Percentiles rank a stretch among this genome's conserved stretches.
These are phyloP conservation scores for Orbilia ellipsospora DNA, from an alignment of 2,329 filamentous ascomycete genomes.

Conservation along the genomic window DNA sequence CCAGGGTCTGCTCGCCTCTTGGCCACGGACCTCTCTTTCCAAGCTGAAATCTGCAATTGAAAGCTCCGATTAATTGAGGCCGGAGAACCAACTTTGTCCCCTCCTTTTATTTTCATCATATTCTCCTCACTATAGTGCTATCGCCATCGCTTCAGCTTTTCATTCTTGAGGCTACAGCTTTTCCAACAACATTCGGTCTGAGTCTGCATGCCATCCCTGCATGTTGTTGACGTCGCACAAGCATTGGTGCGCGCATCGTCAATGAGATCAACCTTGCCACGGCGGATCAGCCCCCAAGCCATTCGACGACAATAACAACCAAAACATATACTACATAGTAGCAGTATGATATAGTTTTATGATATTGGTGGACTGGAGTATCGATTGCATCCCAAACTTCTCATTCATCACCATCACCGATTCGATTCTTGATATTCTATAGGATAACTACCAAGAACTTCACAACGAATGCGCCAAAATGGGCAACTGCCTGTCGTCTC, in stretches of 20 bases:
- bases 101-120: background rate
- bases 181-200: no score
- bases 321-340: no score
- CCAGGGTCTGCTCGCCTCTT: conserved; percentile 3
- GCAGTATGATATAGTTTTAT: no score
- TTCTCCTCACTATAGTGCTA: no score
- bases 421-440: background rate
- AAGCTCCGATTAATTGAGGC: background rate
- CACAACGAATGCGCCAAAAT: conserved; percentile 39
- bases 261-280: background rate
- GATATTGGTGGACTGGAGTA: no score
- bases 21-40: conserved; percentile 27
- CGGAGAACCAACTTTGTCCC: conserved; percentile 4
- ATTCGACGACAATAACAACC: no score
- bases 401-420: background rate
- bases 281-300: no score
- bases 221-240: conserved; percentile 16
- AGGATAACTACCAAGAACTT: no score
- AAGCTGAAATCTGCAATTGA: conserved; percentile 6
- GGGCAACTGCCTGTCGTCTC: conserved; percentile 50
- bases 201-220: background rate
- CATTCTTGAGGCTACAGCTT: background rate
- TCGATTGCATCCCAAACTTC: no score
- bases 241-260: background rate
- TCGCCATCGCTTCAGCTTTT: background rate